These are phyloP conservation scores for Heracleum sosnowskyi DNA, from an alignment of 129 eudicot genomes.

Conservation along the genomic window DNA sequence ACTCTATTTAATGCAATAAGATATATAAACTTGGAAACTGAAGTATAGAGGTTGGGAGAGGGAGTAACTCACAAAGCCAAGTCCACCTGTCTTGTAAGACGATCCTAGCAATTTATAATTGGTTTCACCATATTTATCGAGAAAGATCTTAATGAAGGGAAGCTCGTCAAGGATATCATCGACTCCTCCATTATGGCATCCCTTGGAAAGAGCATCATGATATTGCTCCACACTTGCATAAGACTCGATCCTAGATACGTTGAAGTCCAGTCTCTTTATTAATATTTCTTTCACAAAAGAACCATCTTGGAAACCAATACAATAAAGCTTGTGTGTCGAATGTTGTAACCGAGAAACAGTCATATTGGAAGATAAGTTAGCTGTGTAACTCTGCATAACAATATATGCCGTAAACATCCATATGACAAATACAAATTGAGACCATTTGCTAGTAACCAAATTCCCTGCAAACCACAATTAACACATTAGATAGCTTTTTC, in stretches of 20 bases:
- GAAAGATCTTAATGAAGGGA: constrained; percentile 24
- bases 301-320: background rate
- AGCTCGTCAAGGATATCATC: constrained; percentile 33
- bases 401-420: constrained; percentile 30
- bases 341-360: constrained; percentile 16
- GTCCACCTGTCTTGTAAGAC: constrained; percentile 26
- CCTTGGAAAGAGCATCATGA: constrained; percentile 5
- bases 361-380: constrained; percentile 28
- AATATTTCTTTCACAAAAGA: constrained; percentile 7
- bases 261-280: background rate
- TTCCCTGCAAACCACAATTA: constrained; percentile 11
- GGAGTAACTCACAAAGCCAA: constrained; percentile 35
- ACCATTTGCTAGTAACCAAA: constrained; percentile 24
- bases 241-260: background rate
- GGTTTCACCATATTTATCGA: constrained; percentile 11
- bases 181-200: constrained; percentile 28
- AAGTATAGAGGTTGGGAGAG: background rate
- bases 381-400: constrained; percentile 39
- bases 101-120: constrained; percentile 27
- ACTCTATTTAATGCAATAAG: too few relatives aligned
- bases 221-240: background rate
- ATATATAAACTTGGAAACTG: background rate
- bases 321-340: background rate
- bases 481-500: background rate
- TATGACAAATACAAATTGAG: constrained; percentile 25